Percentiles rank a stretch among this genome's conserved stretches.
Conservation (phyloP, 495 filamentous ascomycete genomes). For the Amniculicola lignicola region DNA sequence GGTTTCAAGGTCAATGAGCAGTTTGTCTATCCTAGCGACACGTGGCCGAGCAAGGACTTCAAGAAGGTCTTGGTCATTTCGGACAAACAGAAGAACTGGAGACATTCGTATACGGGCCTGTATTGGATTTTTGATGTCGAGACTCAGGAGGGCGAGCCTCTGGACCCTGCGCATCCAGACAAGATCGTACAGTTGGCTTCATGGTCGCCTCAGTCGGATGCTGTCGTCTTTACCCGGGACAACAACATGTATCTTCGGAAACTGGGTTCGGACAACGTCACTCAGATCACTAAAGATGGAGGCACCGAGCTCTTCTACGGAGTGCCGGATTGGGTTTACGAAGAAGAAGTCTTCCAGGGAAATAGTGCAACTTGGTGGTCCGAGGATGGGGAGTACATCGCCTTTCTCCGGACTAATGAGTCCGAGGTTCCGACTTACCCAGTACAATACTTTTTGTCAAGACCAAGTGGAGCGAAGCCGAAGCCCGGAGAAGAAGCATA, state of each 20-base stretch:
- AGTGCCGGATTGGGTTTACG: conserved; percentile 98
- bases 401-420: conserved; percentile 91
- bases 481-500: conserved; percentile 77
- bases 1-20: conserved; percentile 57
- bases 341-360: conserved; percentile 85
- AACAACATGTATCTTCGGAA: conserved; percentile 87
- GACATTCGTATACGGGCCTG: conserved; percentile 76
- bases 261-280: conserved; percentile 57
- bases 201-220: conserved; percentile 86
- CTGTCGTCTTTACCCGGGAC: conserved; percentile 76
- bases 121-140: conserved; percentile 96
- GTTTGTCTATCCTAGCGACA: conserved; percentile 51
- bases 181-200: conserved; percentile 75
- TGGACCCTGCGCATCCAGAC: conserved; percentile 67
- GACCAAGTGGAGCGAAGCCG: conserved; percentile 75
- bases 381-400: conserved; percentile 77
- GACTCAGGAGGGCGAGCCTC: conserved; percentile 70
- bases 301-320: conserved; percentile 87
- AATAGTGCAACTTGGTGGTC: conserved; percentile 94
- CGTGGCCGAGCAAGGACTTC: conserved; percentile 77
- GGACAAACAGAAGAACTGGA: conserved; percentile 70
- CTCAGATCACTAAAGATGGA: conserved; percentile 80
- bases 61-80: conserved; percentile 80
- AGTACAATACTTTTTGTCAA: conserved; percentile 85
- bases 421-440: conserved; percentile 88